phyloP scores from a whole-genome alignment of 169 alveolate species.

The Plasmodium inui region DNA sequence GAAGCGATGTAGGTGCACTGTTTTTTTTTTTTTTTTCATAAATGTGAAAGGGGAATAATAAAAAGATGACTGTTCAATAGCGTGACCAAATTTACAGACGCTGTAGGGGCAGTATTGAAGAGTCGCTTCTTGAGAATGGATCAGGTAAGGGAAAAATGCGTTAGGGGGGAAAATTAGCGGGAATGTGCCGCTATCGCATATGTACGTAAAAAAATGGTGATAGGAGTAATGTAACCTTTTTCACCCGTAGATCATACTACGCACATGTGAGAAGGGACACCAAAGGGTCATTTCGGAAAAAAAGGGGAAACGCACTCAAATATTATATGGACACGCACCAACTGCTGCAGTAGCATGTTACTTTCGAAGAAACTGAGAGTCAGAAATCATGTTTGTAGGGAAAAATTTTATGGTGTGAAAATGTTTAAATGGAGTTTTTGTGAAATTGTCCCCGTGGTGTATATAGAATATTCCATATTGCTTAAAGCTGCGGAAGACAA shows the following conservation, averaged over 20 bases:
- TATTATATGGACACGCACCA: background rate
- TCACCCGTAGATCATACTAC: background rate
- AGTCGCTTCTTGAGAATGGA: background rate
- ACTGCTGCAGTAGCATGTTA: background rate
- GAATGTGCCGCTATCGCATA: background rate
- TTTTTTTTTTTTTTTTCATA: background rate
- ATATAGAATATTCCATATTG: background rate
- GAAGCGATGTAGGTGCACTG: background rate
- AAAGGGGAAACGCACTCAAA: background rate
- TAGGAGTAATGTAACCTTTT: background rate
- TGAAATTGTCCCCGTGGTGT: background rate
- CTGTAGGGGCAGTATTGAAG: background rate
- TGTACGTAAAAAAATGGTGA: background rate
- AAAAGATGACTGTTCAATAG: background rate
- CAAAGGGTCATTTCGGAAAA: background rate
- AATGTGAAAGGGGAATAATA: background rate
- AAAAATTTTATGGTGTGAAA: background rate
- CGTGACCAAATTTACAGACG: background rate
- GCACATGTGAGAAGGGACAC: background rate
- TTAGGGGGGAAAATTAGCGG: background rate
- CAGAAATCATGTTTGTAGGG: background rate
- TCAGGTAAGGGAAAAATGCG: background rate
- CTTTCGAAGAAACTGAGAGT: background rate
- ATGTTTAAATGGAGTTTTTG: background rate
- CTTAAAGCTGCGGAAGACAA: background rate